Conservation (phyloP, 2,329 filamentous ascomycete genomes). For the Pestalotiopsis sp. region DNA sequence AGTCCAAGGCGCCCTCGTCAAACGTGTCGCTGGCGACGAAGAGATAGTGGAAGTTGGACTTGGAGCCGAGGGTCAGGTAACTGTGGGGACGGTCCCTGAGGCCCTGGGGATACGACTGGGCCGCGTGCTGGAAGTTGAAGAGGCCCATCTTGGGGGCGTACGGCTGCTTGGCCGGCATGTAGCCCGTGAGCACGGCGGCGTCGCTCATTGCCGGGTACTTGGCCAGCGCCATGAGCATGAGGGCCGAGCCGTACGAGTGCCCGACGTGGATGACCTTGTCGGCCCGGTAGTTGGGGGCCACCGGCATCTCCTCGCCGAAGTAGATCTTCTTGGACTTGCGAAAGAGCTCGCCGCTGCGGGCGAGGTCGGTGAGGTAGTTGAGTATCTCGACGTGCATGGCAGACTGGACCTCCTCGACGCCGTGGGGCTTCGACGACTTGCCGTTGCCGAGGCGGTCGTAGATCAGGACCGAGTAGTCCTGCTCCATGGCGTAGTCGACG, state of each 20-base stretch:
- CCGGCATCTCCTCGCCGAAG: too few relatives aligned
- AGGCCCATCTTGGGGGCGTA: background rate
- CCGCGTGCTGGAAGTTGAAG: background rate
- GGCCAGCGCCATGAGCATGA: background rate
- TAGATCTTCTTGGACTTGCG: background rate
- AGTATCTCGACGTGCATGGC: slow-evolving; percentile 42
- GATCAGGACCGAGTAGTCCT: slow-evolving; percentile 41
- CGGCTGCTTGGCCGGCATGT: background rate
- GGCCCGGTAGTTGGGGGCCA: background rate
- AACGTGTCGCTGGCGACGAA: background rate
- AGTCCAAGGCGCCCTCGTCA: background rate
- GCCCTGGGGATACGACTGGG: background rate
- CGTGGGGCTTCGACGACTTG: slow-evolving; percentile 37
- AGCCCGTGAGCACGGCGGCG: background rate
- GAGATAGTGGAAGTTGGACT: background rate
- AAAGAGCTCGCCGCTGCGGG: slow-evolving; percentile 35
- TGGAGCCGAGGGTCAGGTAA: background rate
- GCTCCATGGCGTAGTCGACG: slow-evolving; percentile 35
- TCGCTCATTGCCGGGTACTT: background rate
- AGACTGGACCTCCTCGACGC: slow-evolving; percentile 40
- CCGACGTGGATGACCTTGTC: background rate
- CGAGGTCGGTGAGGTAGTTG: slow-evolving; percentile 36
- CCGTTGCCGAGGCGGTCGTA: slow-evolving; percentile 42
- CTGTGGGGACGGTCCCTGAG: background rate
- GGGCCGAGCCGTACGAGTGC: background rate